phyloP scores from a whole-genome alignment of 1,139 yeast genomes.

The Scheffersomyces insectosa region DNA sequence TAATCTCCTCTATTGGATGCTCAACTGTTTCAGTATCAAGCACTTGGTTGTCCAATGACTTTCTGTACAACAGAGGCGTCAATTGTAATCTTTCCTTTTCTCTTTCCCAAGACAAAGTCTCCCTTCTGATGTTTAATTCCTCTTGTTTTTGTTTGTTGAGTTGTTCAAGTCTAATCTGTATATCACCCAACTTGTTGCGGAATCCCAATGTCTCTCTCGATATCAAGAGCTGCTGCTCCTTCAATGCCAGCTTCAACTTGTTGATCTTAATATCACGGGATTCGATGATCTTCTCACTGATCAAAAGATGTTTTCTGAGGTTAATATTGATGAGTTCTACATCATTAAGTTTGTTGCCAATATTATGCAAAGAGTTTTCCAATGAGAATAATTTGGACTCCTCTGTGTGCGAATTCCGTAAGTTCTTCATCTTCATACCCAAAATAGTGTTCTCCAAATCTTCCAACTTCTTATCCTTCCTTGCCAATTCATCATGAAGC shows the following conservation, averaged over 20 bases:
- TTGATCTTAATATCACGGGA: constrained; percentile 61
- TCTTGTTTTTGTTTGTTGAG: constrained; percentile 17
- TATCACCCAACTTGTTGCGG: constrained; percentile 48
- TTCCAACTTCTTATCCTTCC: constrained; percentile 38
- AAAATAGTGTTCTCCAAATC: constrained; percentile 40
- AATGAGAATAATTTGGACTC: constrained; percentile 42
- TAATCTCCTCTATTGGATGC: neutral
- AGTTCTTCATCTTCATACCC: constrained; percentile 35
- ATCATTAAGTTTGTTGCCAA: constrained; percentile 40
- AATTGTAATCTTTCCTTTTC: neutral
- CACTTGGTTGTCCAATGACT: constrained; percentile 13
- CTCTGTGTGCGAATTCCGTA: constrained; percentile 44
- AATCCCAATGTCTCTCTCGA: constrained; percentile 54
- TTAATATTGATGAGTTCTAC: constrained; percentile 41
- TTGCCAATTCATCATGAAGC: constrained; percentile 26
- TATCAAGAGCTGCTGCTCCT: constrained; percentile 52
- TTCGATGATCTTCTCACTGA: constrained; percentile 60
- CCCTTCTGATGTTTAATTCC: constrained; percentile 16
- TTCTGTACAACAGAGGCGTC: neutral
- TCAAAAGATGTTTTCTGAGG: constrained; percentile 41
- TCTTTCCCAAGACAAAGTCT: constrained; percentile 14
- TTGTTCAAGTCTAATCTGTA: constrained; percentile 40
- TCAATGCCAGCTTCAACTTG: constrained; percentile 52
- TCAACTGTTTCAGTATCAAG: constrained; percentile 9
- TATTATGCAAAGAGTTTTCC: constrained; percentile 39